phyloP scores from a whole-genome alignment of 2,329 filamentous ascomycete species.

The Macrophomina phaseolina region DNA sequence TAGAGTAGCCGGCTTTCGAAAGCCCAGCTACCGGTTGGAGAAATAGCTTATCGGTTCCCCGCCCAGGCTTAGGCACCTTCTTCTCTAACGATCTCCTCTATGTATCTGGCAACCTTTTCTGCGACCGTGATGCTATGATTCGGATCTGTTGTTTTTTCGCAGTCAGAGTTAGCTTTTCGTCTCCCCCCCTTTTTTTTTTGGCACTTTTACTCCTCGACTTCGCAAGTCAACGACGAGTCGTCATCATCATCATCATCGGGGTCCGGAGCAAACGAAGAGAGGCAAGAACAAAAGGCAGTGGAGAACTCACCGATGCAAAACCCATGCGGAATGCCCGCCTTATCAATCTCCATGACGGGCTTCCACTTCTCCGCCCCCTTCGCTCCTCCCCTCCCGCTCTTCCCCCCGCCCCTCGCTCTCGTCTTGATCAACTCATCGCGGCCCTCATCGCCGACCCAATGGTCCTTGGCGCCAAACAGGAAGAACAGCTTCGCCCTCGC shows the following conservation, averaged over 20 bases:
- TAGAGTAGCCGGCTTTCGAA: background rate
- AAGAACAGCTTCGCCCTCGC: slow-evolving; percentile 58
- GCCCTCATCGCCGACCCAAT: slow-evolving; percentile 66
- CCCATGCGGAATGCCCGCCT: slow-evolving; percentile 61
- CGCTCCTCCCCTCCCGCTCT: slow-evolving; percentile 48
- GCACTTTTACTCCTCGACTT: no score
- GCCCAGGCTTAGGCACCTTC: slow-evolving; percentile 4
- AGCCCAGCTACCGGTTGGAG: background rate
- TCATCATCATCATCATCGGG: no score
- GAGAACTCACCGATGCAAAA: slow-evolving; percentile 61
- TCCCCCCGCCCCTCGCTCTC: slow-evolving; percentile 40
- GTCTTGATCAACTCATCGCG: slow-evolving; percentile 60
- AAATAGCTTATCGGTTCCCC: background rate
- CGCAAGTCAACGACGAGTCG: no score
- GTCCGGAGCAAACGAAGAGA: no score
- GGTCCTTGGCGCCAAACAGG: slow-evolving; percentile 64
- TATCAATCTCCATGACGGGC: slow-evolving; percentile 62
- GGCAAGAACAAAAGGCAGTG: no score
- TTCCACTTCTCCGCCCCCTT: slow-evolving; percentile 46
- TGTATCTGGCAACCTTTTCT: slow-evolving; percentile 56
- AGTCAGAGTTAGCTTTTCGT: no score
- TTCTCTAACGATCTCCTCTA: slow-evolving; percentile 46
- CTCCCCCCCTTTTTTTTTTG: no score
- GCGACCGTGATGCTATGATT: slow-evolving; percentile 56
- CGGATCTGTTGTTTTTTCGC: slow-evolving; percentile 36